Evolutionary conservation across 371 early-diverging fungal species (phyloP), one percentile per base, ranked within the genome.

Genomic region (Syncephalastrum monosporum): DNA sequence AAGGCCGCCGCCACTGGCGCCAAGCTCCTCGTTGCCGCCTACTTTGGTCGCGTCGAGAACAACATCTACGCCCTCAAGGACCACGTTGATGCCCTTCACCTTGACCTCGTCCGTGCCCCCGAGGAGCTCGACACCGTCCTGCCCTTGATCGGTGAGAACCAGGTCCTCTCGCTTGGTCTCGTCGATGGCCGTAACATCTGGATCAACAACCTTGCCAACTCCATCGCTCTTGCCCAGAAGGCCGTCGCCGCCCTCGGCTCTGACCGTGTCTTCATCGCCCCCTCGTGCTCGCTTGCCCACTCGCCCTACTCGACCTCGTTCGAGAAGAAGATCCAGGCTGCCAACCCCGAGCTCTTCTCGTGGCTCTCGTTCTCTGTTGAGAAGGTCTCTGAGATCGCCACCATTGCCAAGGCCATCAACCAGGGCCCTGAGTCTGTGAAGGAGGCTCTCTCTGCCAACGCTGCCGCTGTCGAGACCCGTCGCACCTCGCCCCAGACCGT

Each of bases 161-260:
- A 89, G 64, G 63, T 80, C 51, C 78, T 96, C 47, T 95, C 96
- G 21, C 82, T 93, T 53, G 97, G 97, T 72, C 81, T 96, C 47
- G 80, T 95, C 63, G 86, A 96, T 74, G 98, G 98, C 50, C 92
- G 98, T 68, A 97, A 97, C 86, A 87, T 97, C 75, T 97, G 98
- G 98, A 94, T 92, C 82, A 81, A 90, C 65, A 89, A 96, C 81
- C 73, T 95, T 49, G 80, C 71, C 64, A 73, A 79, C 56, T 90
- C 92, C 58, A 80, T 95, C 44, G 75, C 72, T 29, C 63, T 83
- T 38, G 91, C 86, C 61, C 63, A 83, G 60, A 77, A 84, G 69
- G 90, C 91, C 53, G 83, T 91, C 42, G 59, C 54, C 41, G 83
- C 68, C 63, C 74, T 86, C 46, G 93, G 84, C 57, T 59, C 81